A percentile compares a stretch with the other conserved stretches of the same genome.
phyloP scores from a whole-genome alignment of 805 yeast genomes.

The Barnettozyma pratensis region DNA sequence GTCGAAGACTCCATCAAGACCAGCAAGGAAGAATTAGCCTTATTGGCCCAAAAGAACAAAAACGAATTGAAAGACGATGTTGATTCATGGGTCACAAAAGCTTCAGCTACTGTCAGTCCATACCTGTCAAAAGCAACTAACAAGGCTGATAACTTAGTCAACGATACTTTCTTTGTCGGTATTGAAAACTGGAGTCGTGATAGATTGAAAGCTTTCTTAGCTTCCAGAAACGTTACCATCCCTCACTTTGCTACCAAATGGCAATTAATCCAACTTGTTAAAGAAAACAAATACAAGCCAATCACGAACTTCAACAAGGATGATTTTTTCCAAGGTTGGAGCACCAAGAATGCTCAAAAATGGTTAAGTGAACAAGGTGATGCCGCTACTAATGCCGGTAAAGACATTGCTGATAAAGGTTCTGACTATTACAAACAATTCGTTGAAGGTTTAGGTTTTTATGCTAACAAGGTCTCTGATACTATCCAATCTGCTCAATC shows the following conservation, averaged over 20 bases:
- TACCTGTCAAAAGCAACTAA: conserved; percentile 29
- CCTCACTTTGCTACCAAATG: conserved; percentile 36
- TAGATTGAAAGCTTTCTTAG: conserved; percentile 36
- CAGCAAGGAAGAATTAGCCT: conserved; percentile 32
- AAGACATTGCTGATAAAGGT: conserved; percentile 20
- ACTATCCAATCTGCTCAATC: conserved; percentile 14
- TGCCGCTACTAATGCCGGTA: conserved; percentile 19
- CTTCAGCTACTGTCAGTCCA: conserved; percentile 30
- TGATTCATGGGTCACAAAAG: conserved; percentile 30
- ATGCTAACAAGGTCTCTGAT: conserved; percentile 8
- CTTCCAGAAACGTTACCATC: conserved; percentile 35
- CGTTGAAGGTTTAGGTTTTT: conserved; percentile 10
- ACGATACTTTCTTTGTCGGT: conserved; percentile 41
- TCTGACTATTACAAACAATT: conserved; percentile 19
- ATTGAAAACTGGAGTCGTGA: conserved; percentile 44
- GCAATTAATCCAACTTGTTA: conserved; percentile 36
- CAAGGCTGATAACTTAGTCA: conserved; percentile 32
- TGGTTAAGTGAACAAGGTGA: conserved; percentile 34
- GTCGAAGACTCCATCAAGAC: conserved; percentile 29
- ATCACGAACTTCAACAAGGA: conserved; percentile 26
- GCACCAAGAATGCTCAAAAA: conserved; percentile 32
- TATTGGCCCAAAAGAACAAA: conserved; percentile 30
- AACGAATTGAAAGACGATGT: conserved; percentile 35
- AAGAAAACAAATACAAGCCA: conserved; percentile 33
- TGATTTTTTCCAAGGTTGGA: conserved; percentile 34